A percentile compares a stretch with the other conserved stretches of the same genome.
Evolutionary conservation across 1,284 basidiomycete genomes (phyloP).

Genomic region (Microbotryum violaceum): DNA sequence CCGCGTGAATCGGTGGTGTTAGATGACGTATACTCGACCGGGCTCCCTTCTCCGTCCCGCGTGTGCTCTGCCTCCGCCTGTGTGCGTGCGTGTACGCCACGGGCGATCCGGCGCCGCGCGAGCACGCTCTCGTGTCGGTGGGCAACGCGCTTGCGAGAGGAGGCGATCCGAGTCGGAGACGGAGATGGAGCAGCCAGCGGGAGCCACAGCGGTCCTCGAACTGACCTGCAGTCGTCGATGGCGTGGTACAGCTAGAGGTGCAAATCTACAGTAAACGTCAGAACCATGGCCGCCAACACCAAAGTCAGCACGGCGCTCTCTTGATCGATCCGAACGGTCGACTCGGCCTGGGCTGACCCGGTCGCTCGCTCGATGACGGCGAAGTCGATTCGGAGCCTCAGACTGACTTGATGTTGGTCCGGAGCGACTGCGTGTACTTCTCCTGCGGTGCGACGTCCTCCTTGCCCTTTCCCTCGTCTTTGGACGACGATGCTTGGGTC

Average conservation of each 20-base stretch:
- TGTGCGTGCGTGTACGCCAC: no score
- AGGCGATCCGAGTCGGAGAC: background rate
- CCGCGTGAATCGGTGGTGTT: background rate
- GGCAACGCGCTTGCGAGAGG: no score
- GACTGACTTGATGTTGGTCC: constrained; percentile 22
- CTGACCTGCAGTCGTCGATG: constrained; percentile 54
- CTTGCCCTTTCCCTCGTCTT: no score
- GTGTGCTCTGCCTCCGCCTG: no score
- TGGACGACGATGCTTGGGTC: no score
- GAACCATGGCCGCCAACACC: background rate
- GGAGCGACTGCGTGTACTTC: constrained; percentile 8
- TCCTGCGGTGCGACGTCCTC: background rate
- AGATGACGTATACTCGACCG: background rate
- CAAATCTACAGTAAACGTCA: constrained; percentile 25
- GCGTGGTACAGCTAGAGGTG: constrained; percentile 50
- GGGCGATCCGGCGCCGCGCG: no score
- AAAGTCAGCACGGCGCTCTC: background rate
- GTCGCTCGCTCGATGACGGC: background rate
- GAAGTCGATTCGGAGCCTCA: background rate
- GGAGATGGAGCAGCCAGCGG: constrained; percentile 36
- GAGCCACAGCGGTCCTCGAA: no score
- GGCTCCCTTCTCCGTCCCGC: no score
- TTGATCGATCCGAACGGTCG: background rate
- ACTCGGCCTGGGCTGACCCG: background rate
- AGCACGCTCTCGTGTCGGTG: no score